These are phyloP conservation scores for Luzula sylvatica DNA, from an alignment of 176 grass and related monocot species.

Conservation along the genomic window DNA sequence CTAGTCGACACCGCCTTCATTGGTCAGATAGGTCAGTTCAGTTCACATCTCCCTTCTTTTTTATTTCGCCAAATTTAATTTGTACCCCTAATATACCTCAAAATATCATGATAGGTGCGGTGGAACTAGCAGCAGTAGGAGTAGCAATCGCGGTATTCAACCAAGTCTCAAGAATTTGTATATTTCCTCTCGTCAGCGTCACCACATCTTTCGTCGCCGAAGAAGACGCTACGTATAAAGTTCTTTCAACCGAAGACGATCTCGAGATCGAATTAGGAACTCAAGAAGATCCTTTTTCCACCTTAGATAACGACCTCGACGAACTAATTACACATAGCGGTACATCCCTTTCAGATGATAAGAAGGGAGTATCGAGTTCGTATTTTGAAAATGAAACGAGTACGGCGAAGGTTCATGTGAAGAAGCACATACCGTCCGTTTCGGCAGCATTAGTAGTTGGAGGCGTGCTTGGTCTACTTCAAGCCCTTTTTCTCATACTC, in stretches of 20 bases:
- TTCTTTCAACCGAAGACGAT: not conserved
- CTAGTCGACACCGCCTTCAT: conserved; percentile 45
- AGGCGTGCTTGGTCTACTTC: conserved; percentile 70
- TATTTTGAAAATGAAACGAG: conserved; percentile 7
- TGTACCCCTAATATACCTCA: not conserved
- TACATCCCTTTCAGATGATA: conserved; percentile 8
- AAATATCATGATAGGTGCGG: conserved; percentile 43
- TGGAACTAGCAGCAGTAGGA: conserved; percentile 78
- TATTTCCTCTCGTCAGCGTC: conserved; percentile 85
- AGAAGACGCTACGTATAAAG: conserved; percentile 51
- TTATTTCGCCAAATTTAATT: not conserved
- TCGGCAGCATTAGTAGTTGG: conserved; percentile 79
- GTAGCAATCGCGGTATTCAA: conserved; percentile 87
- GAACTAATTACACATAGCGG: conserved; percentile 34
- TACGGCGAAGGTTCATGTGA: conserved; percentile 6
- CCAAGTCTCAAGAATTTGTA: conserved; percentile 76
- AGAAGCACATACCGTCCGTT: conserved; percentile 87
- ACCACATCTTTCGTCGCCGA: conserved; percentile 97
- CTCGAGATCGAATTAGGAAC: conserved; percentile 18
- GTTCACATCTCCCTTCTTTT: too few species aligned
- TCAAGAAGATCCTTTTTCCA: conserved; percentile 12
- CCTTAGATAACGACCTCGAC: conserved; percentile 37
- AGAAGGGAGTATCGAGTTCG: not conserved
- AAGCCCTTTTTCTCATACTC: conserved; percentile 66
- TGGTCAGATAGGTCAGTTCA: conserved; percentile 38